A percentile compares a stretch with the other conserved stretches of the same genome.
Evolutionary conservation across 352 stramenopile species (phyloP).

Genomic region (Phytophthora ohioensis): DNA sequence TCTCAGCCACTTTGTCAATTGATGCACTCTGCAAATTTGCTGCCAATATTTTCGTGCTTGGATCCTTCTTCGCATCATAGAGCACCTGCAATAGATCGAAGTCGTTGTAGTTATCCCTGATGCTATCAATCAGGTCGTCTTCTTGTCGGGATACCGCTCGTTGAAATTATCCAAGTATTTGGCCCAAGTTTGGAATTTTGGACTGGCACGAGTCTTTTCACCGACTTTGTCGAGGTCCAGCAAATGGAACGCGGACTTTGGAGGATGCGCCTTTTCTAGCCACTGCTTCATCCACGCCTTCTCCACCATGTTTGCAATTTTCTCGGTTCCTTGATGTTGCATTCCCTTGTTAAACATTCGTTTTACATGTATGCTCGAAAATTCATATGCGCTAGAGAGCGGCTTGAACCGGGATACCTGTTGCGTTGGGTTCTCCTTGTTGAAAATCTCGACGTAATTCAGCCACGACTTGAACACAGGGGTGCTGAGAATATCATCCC

Average conservation of each 20-base stretch:
- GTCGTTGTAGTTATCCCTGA: neutral
- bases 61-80: neutral
- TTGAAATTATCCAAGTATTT: conserved; percentile 24
- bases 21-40: conserved; percentile 47
- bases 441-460: neutral
- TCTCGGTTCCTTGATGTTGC: neutral
- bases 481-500: neutral
- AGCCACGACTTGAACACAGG: neutral
- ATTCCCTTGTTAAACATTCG: too few relatives aligned
- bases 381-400: neutral
- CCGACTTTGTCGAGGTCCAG: neutral
- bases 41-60: conserved; percentile 4
- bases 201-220: neutral
- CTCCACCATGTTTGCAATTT: neutral
- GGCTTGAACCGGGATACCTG: neutral
- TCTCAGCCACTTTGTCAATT: conserved; percentile 31
- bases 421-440: neutral
- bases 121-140: neutral
- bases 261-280: neutral
- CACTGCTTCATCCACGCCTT: neutral
- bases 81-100: neutral
- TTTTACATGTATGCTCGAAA: neutral
- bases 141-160: neutral
- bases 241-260: neutral
- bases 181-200: neutral